Percentiles rank a stretch among this genome's conserved stretches.
These are phyloP conservation scores for Rhizopus stolonifer DNA, from an alignment of 371 early-diverging fungal genomes.

Conservation along the genomic window DNA sequence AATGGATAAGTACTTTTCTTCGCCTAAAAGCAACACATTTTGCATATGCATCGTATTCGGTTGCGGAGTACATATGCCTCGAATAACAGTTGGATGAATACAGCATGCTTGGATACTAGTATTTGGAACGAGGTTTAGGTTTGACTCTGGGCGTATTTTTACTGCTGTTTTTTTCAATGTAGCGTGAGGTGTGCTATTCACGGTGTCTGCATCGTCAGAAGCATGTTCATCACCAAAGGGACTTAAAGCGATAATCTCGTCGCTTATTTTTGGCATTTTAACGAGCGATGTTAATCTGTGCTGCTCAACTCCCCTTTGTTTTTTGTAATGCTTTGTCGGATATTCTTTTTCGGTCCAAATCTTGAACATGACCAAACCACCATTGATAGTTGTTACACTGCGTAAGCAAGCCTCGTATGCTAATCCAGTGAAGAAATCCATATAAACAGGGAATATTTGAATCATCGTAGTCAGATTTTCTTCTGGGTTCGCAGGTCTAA, in stretches of 20 bases:
- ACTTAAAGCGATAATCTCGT: constrained; percentile 32
- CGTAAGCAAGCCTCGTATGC: constrained; percentile 47
- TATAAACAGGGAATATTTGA: constrained; percentile 47
- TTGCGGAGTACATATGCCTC: constrained; percentile 35
- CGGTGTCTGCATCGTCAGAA: background rate
- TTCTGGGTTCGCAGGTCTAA: constrained; percentile 49
- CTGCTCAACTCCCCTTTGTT: background rate
- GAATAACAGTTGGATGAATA: constrained; percentile 48
- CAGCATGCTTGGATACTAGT: constrained; percentile 37
- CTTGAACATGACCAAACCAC: constrained; percentile 48
- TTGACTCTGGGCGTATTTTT: constrained; percentile 24
- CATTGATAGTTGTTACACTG: constrained; percentile 41
- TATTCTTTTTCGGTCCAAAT: constrained; percentile 35
- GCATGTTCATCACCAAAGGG: constrained; percentile 20
- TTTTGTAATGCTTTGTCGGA: background rate
- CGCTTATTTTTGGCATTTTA: constrained; percentile 40
- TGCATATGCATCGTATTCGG: constrained; percentile 47
- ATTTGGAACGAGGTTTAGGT: constrained; percentile 29
- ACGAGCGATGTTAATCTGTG: background rate
- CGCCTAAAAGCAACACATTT: constrained; percentile 45
- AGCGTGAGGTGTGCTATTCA: background rate
- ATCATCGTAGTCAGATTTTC: constrained; percentile 49
- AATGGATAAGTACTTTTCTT: constrained; percentile 41
- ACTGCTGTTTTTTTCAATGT: background rate
- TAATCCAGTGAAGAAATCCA: constrained; percentile 38